phyloP scores from a whole-genome alignment of 345 rosid species.

The Salix caprea region DNA sequence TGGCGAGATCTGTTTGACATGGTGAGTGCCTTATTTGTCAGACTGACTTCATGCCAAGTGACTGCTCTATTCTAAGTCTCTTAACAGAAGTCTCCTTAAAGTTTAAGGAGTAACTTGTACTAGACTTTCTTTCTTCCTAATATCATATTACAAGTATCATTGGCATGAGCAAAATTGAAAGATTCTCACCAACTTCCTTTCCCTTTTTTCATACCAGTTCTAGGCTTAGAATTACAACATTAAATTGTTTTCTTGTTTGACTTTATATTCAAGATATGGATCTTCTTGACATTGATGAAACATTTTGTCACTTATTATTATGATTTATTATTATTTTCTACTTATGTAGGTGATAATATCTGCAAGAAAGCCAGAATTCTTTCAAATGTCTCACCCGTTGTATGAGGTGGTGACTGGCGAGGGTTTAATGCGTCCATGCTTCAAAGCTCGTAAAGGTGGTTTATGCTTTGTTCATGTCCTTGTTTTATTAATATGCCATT shows the following conservation, averaged over 20 bases:
- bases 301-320: background rate
- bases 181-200: background rate
- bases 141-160: background rate
- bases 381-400: slow-evolving; percentile 92
- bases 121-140: background rate
- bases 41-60: slow-evolving; percentile 7
- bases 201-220: background rate
- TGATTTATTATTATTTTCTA: slow-evolving; percentile 6
- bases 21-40: slow-evolving; percentile 35
- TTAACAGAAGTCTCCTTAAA: background rate
- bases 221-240: background rate
- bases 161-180: background rate
- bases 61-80: background rate
- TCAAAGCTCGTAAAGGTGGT: slow-evolving; percentile 80
- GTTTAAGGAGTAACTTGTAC: background rate
- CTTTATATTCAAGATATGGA: background rate
- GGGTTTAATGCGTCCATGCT: slow-evolving; percentile 95
- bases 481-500: background rate
- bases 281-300: background rate
- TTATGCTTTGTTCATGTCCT: slow-evolving; percentile 12
- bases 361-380: slow-evolving; percentile 97
- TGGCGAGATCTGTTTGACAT: slow-evolving; percentile 94
- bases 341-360: slow-evolving; percentile 75
- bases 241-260: background rate
- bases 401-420: slow-evolving; percentile 95